Evolutionary conservation across 2,329 filamentous ascomycete species (phyloP).

Genomic region (Cladosporium sp.): DNA sequence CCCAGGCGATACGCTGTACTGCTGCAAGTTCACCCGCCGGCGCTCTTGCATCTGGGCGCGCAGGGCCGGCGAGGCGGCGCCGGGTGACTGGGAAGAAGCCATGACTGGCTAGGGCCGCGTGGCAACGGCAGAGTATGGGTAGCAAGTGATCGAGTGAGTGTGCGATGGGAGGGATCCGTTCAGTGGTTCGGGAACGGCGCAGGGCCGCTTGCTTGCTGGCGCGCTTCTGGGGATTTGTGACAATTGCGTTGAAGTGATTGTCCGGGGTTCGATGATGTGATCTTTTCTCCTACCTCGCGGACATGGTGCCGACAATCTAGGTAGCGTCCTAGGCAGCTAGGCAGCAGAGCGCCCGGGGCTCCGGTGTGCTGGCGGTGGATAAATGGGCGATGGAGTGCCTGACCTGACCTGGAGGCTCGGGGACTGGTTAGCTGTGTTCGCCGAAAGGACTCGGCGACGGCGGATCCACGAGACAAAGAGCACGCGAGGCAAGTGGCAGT

Average conservation of each 20-base stretch:
- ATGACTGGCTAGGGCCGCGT: background rate
- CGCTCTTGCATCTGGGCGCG: constrained; percentile 3
- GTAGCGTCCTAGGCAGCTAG: constrained; percentile 4
- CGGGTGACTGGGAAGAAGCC: background rate
- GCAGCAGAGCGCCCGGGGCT: background rate
- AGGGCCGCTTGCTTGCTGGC: background rate
- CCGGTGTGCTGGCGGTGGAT: background rate
- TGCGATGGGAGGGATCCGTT: constrained; percentile 4
- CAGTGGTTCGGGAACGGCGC: background rate
- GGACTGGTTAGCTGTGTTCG: constrained; percentile 3
- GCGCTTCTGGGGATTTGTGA: background rate
- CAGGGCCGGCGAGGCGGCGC: background rate
- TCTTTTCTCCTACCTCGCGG: background rate
- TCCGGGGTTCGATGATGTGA: background rate
- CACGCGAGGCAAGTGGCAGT: background rate
- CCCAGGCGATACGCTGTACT: background rate
- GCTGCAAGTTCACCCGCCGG: background rate
- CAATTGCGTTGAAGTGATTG: constrained; percentile 7
- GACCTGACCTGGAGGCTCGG: background rate
- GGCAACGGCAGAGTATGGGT: background rate
- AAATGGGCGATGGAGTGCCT: background rate
- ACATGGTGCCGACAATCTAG: background rate
- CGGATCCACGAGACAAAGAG: background rate
- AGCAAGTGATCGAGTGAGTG: background rate
- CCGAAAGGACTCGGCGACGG: constrained; percentile 2